These are phyloP conservation scores for Candida maris DNA, from an alignment of 805 yeast species.

Conservation along the genomic window DNA sequence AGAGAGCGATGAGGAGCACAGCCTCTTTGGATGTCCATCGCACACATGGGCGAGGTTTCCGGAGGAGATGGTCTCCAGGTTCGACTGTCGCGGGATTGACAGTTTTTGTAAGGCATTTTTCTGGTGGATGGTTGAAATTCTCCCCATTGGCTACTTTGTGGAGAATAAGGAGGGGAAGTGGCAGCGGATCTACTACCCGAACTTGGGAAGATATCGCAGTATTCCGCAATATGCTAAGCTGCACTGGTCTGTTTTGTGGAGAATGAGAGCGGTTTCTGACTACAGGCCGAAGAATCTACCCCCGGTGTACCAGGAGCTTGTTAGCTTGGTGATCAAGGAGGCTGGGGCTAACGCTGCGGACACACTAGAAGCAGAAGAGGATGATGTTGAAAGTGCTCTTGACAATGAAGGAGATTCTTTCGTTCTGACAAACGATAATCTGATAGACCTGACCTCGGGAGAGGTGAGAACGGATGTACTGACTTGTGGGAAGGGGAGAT, in stretches of 20 bases:
- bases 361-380: neutral
- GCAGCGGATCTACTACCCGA: conserved; percentile 49
- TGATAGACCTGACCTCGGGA: conserved; percentile 20
- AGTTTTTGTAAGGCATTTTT: conserved; percentile 26
- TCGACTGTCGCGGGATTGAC: conserved; percentile 39
- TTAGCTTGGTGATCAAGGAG: conserved; percentile 8
- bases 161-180: conserved; percentile 48
- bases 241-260: conserved; percentile 66
- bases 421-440: conserved; percentile 16
- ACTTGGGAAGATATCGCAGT: conserved; percentile 49
- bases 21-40: conserved; percentile 13
- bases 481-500: conserved; percentile 1
- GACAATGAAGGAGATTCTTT: conserved; percentile 8
- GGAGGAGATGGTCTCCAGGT: conserved; percentile 18
- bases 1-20: conserved; percentile 1
- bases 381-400: neutral
- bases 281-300: conserved; percentile 48
- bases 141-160: conserved; percentile 54
- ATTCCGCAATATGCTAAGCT: conserved; percentile 42
- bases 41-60: conserved; percentile 21
- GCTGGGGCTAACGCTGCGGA: neutral
- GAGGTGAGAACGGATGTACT: conserved; percentile 12
- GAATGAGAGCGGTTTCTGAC: conserved; percentile 43
- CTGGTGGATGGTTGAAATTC: conserved; percentile 63
- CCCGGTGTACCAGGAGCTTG: conserved; percentile 22